Base-by-base conservation (phyloP, 108 stramenopile genomes). In the Epithemia pelagica region DNA sequence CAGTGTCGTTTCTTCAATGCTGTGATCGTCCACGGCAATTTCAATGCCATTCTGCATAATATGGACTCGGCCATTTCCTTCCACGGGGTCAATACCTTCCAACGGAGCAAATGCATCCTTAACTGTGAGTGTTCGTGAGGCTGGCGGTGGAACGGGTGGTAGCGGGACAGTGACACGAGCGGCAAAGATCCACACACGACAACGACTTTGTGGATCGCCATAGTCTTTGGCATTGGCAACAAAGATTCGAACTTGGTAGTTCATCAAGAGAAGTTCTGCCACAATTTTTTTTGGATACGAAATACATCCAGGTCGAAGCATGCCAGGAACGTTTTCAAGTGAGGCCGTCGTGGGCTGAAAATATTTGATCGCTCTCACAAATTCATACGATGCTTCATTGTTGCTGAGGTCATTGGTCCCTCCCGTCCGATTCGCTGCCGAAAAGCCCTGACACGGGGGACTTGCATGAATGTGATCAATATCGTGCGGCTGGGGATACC, bases 131-230 rank as follows among this genome's bases (percentile, higher is more conserved):
- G 75, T 2, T 65, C 61, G 30, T 73, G 67, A n/a, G n/a, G n/a
- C n/a, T n/a, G n/a, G n/a, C n/a, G n/a, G n/a, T n/a, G n/a, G n/a
- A n/a, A n/a, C n/a, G n/a, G n/a, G n/a, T n/a, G n/a, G n/a, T n/a
- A n/a, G n/a, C n/a, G n/a, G n/a, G n/a, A n/a, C n/a, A n/a, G n/a
- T n/a, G n/a, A n/a, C n/a, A n/a, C 5, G 68, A 2, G 79, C 74
- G 0, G 79, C 79, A 28, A 78, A 25, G 7, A 87, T 52, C 26
- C 84, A 56, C 8, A 87, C 32, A 8, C 86, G 52, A 19, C 58
- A 52, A 28, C 86, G 30, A 22, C 63, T 57, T 58, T 87, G 86
- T 28, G 86, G 83, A 57, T 87, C 86, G 8, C 86, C 86, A 26
- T 75, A 80, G 0, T 33, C 29, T 19, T 1, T 10, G n/a, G 2